Evolutionary conservation across 2,329 filamentous ascomycete species (phyloP), one percentile per base, ranked within the genome.

Genomic region (Fusarium drepaniforme): DNA sequence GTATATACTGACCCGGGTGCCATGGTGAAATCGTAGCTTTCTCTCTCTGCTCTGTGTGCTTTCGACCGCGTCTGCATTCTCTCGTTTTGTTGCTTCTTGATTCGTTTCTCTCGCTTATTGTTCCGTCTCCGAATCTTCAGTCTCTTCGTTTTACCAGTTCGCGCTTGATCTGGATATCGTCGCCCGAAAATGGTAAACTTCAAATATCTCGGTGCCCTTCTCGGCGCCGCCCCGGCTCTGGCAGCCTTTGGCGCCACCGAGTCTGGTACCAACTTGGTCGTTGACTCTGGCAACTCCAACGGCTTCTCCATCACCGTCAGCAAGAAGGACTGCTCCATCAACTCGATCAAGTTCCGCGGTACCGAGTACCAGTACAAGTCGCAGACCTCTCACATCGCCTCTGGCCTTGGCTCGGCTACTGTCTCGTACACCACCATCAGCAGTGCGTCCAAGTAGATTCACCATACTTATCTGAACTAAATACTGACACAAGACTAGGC

Each of bases 321-420:
- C 73, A 83, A 86, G 57, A 84, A 83, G 18, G 91, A 83, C 79
- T 92, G 91, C 74, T 91, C 92, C 75, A 90, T 93, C 80, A 91
- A 87, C 16, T 92, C 90, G 0, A 89, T 93, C 80, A 86, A 87
- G 64, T 92, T 87, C 78, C 87, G 88, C 28, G 88, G 89, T 69
- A 85, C 86, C 51, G 89, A 93, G 78, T 85, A 91, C 9, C 91
- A 93, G 80, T 89, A 90, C 74, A 72, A 73, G 57, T 79, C 78
- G 28, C 78, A 80, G 59, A 83, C 81, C 49, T 81, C 83, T 15
- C 78, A 87, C 57, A 84, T 84, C 11, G 86, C 86, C 3, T 83
- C 82, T n/a, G 80, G 80, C n/a, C 80, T 82, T 23, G 86, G 86
- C 8, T 85, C 86, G 4, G 88, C 89, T 9, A 88, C 86, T 11